Evolutionary conservation across 257 asterid species (phyloP), one percentile per base, ranked within the genome.

Genomic region (Solanum ahanhuiri): DNA sequence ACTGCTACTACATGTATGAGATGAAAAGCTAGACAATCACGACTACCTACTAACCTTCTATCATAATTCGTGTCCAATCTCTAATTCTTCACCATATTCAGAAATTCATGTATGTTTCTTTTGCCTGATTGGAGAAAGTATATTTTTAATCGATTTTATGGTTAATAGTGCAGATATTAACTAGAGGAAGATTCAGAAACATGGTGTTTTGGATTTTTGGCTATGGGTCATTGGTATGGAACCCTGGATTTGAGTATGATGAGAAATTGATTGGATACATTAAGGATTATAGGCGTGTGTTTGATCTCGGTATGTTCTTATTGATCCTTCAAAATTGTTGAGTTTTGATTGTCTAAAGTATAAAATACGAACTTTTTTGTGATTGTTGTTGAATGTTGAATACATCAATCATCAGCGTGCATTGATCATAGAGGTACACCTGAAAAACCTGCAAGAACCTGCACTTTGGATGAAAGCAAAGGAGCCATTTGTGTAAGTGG

Each of bases 391-490:
- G 76, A 69, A 30, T 69, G 35, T 12, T 4, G 76, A 69, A 30
- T 69, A 15, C n/a, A 69, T 15, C 23, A 69, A 4, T 64, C 92
- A 4, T 67, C 92, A 96, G 99, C 98, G 4, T 95, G 99, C 94
- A 93, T 95, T 85, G 99, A 96, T 89, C 99, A 96, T 66, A 91
- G 98, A 90, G 99, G 99, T 12, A 96, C 99, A 23, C 98, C 98
- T 28, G 96, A 96, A 89, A 92, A 90, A 81, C 99, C 99, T 35
- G 98, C 99, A 20, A 91, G 99, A 93, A 96, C 98, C 86, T 95
- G 98, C 93, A 95, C 99, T 75, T 90, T 96, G 94, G 98, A 95
- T 91, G 88, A 91, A 89, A 41, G 51, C 4, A 87, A 92, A 70
- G 98, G 96, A 85, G 83, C 95, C 57, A 72, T 95, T 66, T 95